These are phyloP conservation scores for Dactylellina cionopaga DNA, from an alignment of 2,329 filamentous ascomycete genomes.

Conservation along the genomic window DNA sequence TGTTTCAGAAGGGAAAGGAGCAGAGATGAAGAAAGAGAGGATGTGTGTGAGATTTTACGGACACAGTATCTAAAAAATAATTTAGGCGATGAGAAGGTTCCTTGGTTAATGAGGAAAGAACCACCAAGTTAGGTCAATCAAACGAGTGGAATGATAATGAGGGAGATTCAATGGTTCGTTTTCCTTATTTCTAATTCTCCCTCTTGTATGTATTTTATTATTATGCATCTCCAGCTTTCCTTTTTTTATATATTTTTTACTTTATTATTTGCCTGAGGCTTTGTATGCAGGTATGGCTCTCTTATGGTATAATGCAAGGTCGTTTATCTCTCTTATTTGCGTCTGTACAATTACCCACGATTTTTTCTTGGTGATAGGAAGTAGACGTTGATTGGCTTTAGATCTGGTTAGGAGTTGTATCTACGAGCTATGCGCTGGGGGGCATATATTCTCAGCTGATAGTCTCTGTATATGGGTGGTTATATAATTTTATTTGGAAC, in stretches of 20 bases:
- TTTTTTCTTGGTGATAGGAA: too few relatives aligned
- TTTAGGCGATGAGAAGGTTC: background rate
- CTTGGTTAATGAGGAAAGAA: background rate
- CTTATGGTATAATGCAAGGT: conserved; percentile 8
- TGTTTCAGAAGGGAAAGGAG: background rate
- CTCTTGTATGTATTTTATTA: conserved; percentile 48
- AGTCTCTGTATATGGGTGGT: too few relatives aligned
- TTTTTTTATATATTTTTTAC: background rate
- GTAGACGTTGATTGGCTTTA: too few relatives aligned
- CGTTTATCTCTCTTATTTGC: too few relatives aligned
- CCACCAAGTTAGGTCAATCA: too few relatives aligned
- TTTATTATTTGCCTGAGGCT: background rate
- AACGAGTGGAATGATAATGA: background rate
- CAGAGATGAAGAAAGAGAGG: background rate
- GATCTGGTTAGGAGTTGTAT: too few relatives aligned
- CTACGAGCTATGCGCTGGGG: too few relatives aligned
- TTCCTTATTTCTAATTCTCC: conserved; percentile 10
- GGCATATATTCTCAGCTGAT: too few relatives aligned
- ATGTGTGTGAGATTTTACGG: too few relatives aligned
- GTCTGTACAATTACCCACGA: too few relatives aligned
- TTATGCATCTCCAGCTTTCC: conserved; percentile 7
- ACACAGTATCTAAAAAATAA: too few relatives aligned
- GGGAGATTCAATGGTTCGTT: background rate
- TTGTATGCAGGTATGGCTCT: conserved; percentile 20
- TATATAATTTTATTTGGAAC: too few relatives aligned